Evolutionary conservation across 164 flowering plant species (phyloP).

Genomic region (Chimonanthus salicifolius): DNA sequence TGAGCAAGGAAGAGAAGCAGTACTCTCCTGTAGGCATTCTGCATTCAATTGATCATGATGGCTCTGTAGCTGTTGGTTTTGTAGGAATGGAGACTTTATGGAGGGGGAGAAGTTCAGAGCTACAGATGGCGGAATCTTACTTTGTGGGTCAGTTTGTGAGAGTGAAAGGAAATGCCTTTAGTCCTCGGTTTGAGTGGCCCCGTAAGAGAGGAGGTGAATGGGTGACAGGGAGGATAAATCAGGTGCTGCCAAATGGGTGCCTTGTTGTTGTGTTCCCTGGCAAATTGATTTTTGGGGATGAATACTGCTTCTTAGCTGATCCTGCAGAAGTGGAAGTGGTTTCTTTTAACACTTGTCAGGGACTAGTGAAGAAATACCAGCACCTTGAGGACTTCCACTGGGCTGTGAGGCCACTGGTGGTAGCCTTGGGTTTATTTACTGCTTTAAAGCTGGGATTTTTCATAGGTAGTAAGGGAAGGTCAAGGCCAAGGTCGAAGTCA

Average conservation of each 20-base stretch:
- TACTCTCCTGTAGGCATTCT: constrained; percentile 84
- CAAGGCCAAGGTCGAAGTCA: constrained; percentile 21
- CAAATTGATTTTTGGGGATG: constrained; percentile 37
- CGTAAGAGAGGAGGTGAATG: constrained; percentile 51
- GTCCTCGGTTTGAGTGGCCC: constrained; percentile 87
- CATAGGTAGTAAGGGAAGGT: constrained; percentile 44
- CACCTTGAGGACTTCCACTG: constrained; percentile 96
- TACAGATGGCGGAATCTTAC: constrained; percentile 76
- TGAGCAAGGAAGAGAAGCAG: constrained; percentile 58
- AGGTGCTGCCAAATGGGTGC: constrained; percentile 58
- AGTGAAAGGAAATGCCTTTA: constrained; percentile 50
- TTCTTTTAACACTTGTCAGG: constrained; percentile 46
- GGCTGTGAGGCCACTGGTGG: constrained; percentile 78
- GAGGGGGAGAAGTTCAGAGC: constrained; percentile 61
- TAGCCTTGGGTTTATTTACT: constrained; percentile 69
- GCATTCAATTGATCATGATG: constrained; percentile 68
- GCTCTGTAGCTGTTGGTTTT: constrained; percentile 57
- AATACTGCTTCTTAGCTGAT: constrained; percentile 55
- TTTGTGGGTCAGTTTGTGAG: constrained; percentile 78
- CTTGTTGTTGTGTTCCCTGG: constrained; percentile 77
- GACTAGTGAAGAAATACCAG: constrained; percentile 67
- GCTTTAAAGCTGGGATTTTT: constrained; percentile 65
- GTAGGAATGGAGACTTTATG: constrained; percentile 73
- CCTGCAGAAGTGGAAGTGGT: constrained; percentile 88
- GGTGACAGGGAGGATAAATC: constrained; percentile 65